These are phyloP conservation scores for Suillus hirtellus DNA, from an alignment of 768 basidiomycete genomes.

Conservation along the genomic window DNA sequence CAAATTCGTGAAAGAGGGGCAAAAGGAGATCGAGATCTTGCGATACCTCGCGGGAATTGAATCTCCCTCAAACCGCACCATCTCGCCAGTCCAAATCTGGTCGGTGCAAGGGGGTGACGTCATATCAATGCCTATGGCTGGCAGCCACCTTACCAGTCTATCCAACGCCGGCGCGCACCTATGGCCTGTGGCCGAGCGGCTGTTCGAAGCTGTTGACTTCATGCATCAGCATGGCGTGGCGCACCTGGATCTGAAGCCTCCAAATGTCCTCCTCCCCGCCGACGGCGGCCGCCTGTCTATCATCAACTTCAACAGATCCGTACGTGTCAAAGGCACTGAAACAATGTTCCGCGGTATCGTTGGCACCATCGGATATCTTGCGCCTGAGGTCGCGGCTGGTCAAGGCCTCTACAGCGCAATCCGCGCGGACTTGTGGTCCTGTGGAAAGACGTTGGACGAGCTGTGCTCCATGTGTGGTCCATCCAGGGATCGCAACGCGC, in stretches of 20 bases:
- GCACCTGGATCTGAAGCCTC: constrained; percentile 21
- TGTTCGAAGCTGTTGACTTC: constrained; percentile 17
- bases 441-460: constrained; percentile 6
- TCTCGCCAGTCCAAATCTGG: constrained; percentile 7
- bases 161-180: not conserved
- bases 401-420: not conserved
- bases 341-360: not conserved
- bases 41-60: constrained; percentile 11
- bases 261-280: constrained; percentile 12
- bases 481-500: not conserved
- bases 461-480: not conserved
- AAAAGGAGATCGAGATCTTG: constrained; percentile 13
- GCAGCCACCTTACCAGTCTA: not conserved
- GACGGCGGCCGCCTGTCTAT: constrained; percentile 2
- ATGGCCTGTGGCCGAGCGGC: not conserved
- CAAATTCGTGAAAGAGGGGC: constrained; percentile 13
- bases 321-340: constrained; percentile 1
- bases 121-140: not conserved
- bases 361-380: constrained; percentile 3
- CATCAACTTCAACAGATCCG: constrained; percentile 9
- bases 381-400: not conserved
- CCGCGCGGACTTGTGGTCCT: constrained; percentile 1
- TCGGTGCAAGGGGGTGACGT: not conserved
- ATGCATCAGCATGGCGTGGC: constrained; percentile 21
- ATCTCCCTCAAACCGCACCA: constrained; percentile 17